Percentiles rank a stretch among this genome's conserved stretches.
phyloP scores from a whole-genome alignment of 306 rosid genomes.

The Ochetophila trinervis region DNA sequence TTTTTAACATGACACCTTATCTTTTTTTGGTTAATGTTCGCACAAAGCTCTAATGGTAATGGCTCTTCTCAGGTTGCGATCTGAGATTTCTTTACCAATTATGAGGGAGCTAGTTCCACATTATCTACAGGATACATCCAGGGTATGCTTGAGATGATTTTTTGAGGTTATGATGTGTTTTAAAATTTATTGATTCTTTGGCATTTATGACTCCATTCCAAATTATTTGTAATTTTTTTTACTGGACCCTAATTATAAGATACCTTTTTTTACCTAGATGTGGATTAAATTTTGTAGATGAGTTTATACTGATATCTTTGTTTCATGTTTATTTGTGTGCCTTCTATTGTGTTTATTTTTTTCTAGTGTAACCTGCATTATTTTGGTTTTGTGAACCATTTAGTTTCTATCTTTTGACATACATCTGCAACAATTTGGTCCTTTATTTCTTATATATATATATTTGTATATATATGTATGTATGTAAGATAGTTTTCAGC shows the following conservation, averaged over 20 bases:
- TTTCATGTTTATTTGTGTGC: too few relatives aligned
- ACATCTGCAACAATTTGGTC: neutral
- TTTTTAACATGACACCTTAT: neutral
- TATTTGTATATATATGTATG: neutral
- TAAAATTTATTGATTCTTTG: neutral
- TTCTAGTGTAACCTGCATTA: neutral
- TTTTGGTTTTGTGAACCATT: too few relatives aligned
- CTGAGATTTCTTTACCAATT: conserved; percentile 85
- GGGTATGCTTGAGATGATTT: conserved; percentile 49
- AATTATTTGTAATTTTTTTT: too few relatives aligned
- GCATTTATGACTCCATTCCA: neutral
- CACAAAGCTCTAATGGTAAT: conserved; percentile 26
- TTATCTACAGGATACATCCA: conserved; percentile 89
- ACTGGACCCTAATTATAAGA: too few relatives aligned
- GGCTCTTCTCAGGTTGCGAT: conserved; percentile 68
- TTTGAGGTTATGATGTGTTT: neutral
- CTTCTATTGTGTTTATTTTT: too few relatives aligned
- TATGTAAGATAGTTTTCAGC: neutral
- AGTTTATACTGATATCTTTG: too few relatives aligned
- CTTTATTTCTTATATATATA: conserved; percentile 6
- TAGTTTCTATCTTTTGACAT: neutral
- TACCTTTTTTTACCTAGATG: too few relatives aligned
- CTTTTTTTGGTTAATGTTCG: conserved; percentile 5
- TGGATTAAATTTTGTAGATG: too few relatives aligned
- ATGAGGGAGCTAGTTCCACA: conserved; percentile 95